Evolutionary conservation across 1,284 basidiomycete genomes (phyloP).

Genomic region (Taiwanofungus camphoratus): DNA sequence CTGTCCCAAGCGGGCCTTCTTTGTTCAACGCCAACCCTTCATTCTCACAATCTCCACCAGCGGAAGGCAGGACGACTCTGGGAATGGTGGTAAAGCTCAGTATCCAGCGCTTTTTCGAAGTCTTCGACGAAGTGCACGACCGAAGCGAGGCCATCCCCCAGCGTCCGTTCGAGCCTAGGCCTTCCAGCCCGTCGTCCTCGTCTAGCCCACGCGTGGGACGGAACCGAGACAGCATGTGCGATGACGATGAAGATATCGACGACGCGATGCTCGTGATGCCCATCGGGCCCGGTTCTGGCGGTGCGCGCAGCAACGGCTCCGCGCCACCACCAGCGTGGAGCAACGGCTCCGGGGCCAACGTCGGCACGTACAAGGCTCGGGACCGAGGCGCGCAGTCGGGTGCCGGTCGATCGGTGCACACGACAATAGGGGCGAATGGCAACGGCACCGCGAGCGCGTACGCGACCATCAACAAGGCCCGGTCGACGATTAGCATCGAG

Average conservation of each 20-base stretch:
- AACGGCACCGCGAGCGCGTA: slow-evolving; percentile 14
- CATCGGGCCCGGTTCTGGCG: slow-evolving; percentile 40
- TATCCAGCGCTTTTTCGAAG: slow-evolving; percentile 78
- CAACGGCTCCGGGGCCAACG: slow-evolving; percentile 12
- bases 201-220: slow-evolving; percentile 11
- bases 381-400: neutral
- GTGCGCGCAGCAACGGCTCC: slow-evolving; percentile 16
- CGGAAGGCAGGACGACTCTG: slow-evolving; percentile 53
- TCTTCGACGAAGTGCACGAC: slow-evolving; percentile 75
- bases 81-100: slow-evolving; percentile 71
- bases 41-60: slow-evolving; percentile 22
- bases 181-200: slow-evolving; percentile 25
- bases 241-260: slow-evolving; percentile 66
- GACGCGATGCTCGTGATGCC: slow-evolving; percentile 74
- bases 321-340: slow-evolving; percentile 3
- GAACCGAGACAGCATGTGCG: slow-evolving; percentile 31
- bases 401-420: slow-evolving; percentile 26
- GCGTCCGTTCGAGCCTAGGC: slow-evolving; percentile 16
- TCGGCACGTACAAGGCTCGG: slow-evolving; percentile 7
- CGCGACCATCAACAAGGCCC: slow-evolving; percentile 36
- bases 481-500: slow-evolving; percentile 62
- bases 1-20: slow-evolving; percentile 43
- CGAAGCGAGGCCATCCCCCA: slow-evolving; percentile 53
- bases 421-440: slow-evolving; percentile 19
- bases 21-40: slow-evolving; percentile 24